Evolutionary conservation across 73 alveolate species (phyloP), one percentile per base, ranked within the genome.

Genomic region (Halteria grandinella): DNA sequence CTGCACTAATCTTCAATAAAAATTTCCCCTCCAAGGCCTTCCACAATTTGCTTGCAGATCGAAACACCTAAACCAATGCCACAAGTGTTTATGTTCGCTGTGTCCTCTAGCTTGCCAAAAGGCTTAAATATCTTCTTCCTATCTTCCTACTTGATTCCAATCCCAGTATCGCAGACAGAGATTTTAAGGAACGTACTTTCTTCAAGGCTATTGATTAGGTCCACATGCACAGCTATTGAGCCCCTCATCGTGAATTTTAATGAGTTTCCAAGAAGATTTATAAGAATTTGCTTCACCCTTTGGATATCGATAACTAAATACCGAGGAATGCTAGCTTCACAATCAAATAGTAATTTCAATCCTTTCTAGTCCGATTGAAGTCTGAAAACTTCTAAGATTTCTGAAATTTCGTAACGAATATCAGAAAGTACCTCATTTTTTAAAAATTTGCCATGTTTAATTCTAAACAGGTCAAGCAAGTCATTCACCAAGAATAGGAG

Each of bases 11-110:
- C n/a, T n/a, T n/a, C n/a, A n/a, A n/a, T n/a, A n/a, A n/a, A n/a
- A n/a, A n/a, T n/a, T n/a, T n/a, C n/a, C 23, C 84, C 80, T 17
- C 66, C 52, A 24, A 85, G 69, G 58, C 37, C 29, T 36, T 83
- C 55, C 0, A 86, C 81, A 0, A 85, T 45, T 12, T 58, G 73
- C 44, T 85, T 80, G 44, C 87, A 79, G 3, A 85, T 84, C 77
- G 66, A 66, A 15, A 84, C 34, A 36, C 93, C 93, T 32, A 84
- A 54, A 14, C 93, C 93, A 20, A 84, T 59, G n/a, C 93, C 93
- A 48, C 55, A 44, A 28, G 93, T 81, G 54, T 84, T 84, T 11
- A 44, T 37, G 33, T 45, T 59, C 2, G 77, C 41, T 24, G 72
- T 73, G 23, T 41, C 63, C n/a, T 84, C 93, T 69, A 79, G 55